These are phyloP conservation scores for Suillus placidus DNA, from an alignment of 768 basidiomycete species.

Conservation along the genomic window DNA sequence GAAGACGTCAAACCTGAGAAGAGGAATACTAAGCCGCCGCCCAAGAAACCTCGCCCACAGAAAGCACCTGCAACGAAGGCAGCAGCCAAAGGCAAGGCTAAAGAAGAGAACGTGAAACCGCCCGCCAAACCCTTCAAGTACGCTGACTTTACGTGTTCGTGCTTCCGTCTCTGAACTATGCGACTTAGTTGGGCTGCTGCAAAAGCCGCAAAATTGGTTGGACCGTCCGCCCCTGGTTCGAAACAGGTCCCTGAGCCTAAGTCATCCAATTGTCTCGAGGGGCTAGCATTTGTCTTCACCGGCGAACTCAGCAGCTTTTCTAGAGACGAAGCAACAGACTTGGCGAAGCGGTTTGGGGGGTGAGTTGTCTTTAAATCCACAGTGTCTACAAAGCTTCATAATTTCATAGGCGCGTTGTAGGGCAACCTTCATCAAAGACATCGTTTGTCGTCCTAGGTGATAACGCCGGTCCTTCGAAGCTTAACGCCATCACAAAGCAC, in stretches of 20 bases:
- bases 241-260: constrained; percentile 70
- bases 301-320: constrained; percentile 88
- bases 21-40: constrained; percentile 18
- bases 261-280: constrained; percentile 79
- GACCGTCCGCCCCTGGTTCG: constrained; percentile 58
- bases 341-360: constrained; percentile 95
- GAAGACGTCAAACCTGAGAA: constrained; percentile 8
- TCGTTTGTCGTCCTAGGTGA: constrained; percentile 87
- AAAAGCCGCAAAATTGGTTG: constrained; percentile 62
- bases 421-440: constrained; percentile 88
- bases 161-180: not conserved
- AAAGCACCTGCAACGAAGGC: constrained; percentile 12
- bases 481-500: constrained; percentile 85
- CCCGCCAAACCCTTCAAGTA: constrained; percentile 30
- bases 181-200: constrained; percentile 49
- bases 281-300: constrained; percentile 92
- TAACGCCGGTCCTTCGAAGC: constrained; percentile 85
- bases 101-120: not conserved
- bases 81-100: constrained; percentile 21
- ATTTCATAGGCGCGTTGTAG: constrained; percentile 75
- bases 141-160: not conserved
- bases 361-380: constrained; percentile 40
- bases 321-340: constrained; percentile 82
- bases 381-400: not conserved
- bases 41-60: constrained; percentile 23